A percentile compares a stretch with the other conserved stretches of the same genome.
Evolutionary conservation across 2,329 filamentous ascomycete genomes (phyloP).

Genomic region (Gremmenia infestans): DNA sequence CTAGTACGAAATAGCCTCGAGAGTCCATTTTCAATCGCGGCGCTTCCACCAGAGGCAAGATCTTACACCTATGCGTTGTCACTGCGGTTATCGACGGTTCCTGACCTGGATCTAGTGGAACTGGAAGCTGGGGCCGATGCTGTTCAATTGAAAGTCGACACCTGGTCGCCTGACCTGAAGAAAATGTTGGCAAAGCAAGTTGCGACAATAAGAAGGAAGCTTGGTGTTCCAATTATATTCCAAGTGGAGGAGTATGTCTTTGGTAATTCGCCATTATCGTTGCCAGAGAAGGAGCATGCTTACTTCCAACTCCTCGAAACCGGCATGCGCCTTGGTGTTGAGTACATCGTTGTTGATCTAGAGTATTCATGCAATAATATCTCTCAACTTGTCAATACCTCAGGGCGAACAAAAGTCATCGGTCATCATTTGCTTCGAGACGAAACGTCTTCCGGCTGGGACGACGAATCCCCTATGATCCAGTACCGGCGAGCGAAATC

Average conservation of each 20-base stretch:
- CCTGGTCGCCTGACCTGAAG: slow-evolving; percentile 46
- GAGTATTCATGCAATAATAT: slow-evolving; percentile 44
- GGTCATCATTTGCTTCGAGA: slow-evolving; percentile 40
- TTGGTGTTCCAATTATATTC: slow-evolving; percentile 53
- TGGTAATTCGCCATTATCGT: slow-evolving; percentile 19
- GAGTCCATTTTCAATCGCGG: slow-evolving; percentile 55
- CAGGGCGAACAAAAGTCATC: slow-evolving; percentile 50
- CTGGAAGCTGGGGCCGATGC: slow-evolving; percentile 56
- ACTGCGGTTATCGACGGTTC: slow-evolving; percentile 52
- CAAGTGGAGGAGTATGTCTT: slow-evolving; percentile 47
- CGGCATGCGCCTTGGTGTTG: slow-evolving; percentile 60
- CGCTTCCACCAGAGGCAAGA: slow-evolving; percentile 53
- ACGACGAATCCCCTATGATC: slow-evolving; percentile 41
- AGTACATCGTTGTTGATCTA: slow-evolving; percentile 61
- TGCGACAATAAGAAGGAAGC: slow-evolving; percentile 50
- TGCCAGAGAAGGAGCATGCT: slow-evolving; percentile 28
- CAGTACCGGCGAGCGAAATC: slow-evolving; percentile 45
- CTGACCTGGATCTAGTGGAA: slow-evolving; percentile 46
- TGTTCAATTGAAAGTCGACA: slow-evolving; percentile 55
- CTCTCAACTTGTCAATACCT: slow-evolving; percentile 39
- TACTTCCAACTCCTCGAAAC: slow-evolving; percentile 58
- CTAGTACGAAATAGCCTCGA: slow-evolving; percentile 48
- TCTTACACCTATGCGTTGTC: slow-evolving; percentile 64
- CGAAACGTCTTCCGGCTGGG: slow-evolving; percentile 39
- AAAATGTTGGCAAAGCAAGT: slow-evolving; percentile 50